phyloP scores from a whole-genome alignment of 495 filamentous ascomycete species.

The Trichoderma reesei region DNA sequence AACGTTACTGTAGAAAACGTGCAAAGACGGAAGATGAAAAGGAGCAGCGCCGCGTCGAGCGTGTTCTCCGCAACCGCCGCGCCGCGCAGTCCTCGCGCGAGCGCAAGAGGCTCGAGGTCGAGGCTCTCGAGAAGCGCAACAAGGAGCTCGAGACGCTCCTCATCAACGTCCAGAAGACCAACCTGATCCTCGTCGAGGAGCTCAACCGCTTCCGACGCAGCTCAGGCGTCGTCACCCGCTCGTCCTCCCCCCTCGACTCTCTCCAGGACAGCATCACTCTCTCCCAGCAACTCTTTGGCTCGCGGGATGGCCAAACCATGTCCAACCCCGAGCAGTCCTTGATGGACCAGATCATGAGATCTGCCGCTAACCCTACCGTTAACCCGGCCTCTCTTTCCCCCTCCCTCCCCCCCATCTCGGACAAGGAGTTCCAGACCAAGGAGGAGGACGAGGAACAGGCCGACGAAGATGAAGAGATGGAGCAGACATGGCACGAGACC shows the following conservation, averaged over 20 bases:
- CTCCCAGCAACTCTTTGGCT: conserved; percentile 41
- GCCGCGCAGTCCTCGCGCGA: conserved; percentile 94
- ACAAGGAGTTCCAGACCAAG: conserved; percentile 17
- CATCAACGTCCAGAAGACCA: conserved; percentile 52
- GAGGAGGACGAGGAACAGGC: conserved; percentile 15
- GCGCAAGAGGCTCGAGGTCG: conserved; percentile 88
- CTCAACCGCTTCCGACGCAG: conserved; percentile 50
- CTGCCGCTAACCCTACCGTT: conserved; percentile 34
- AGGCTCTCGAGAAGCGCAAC: conserved; percentile 73
- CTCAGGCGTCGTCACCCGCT: conserved; percentile 40
- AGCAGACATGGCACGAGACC: too few relatives aligned
- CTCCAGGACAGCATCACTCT: conserved; percentile 28
- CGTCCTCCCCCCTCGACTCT: conserved; percentile 19
- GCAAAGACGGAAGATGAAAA: conserved; percentile 99
- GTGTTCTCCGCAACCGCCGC: conserved; percentile 88
- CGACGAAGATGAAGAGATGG: conserved; percentile 17
- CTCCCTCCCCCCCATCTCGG: conserved; percentile 35
- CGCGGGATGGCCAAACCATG: conserved; percentile 25
- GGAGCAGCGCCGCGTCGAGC: conserved; percentile 94
- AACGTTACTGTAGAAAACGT: conserved; percentile 91
- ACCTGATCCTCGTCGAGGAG: conserved; percentile 54
- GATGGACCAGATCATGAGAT: conserved; percentile 29
- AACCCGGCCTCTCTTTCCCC: conserved; percentile 47
- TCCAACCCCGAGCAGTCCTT: conserved; percentile 17
- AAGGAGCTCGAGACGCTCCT: conserved; percentile 59